These are phyloP conservation scores for Phytophthora sojae DNA, from an alignment of 352 stramenopile species.

Conservation along the genomic window DNA sequence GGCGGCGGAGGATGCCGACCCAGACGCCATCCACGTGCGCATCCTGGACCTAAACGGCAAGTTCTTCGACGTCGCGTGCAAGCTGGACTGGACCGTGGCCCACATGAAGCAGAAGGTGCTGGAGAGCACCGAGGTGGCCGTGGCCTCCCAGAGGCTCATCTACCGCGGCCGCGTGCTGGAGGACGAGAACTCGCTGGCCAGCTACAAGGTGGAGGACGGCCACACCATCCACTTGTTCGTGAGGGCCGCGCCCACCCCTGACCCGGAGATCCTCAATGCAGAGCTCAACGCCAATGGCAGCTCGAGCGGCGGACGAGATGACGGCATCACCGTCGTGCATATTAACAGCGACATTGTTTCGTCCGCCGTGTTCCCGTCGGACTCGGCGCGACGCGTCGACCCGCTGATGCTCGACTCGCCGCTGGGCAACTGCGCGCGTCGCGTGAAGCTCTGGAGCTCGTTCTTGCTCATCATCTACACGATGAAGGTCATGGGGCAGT, in stretches of 20 bases:
- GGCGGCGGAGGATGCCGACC: conserved; percentile 22
- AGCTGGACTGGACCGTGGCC: conserved; percentile 69
- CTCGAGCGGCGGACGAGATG: conserved; percentile 39
- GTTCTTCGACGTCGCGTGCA: conserved; percentile 79
- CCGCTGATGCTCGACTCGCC: conserved; percentile 87
- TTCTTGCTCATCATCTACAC: conserved; percentile 91
- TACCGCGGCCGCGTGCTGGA: conserved; percentile 91
- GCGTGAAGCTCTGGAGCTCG: conserved; percentile 89
- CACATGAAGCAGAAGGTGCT: conserved; percentile 77
- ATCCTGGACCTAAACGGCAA: conserved; percentile 90
- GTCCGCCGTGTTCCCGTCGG: conserved; percentile 86
- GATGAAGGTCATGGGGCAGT: conserved; percentile 91
- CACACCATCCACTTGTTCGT: conserved; percentile 94
- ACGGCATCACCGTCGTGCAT: conserved; percentile 74
- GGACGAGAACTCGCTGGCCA: conserved; percentile 71
- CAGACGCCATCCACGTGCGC: conserved; percentile 64
- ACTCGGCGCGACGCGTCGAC: conserved; percentile 83
- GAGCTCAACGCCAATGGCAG: conserved; percentile 45
- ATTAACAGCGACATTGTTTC: conserved; percentile 85
- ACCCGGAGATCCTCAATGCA: conserved; percentile 61
- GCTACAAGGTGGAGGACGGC: conserved; percentile 92
- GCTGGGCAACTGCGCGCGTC: conserved; percentile 80
- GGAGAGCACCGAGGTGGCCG: conserved; percentile 74
- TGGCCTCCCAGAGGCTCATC: conserved; percentile 89
- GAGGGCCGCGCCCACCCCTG: conserved; percentile 62